phyloP scores from a whole-genome alignment of 495 filamentous ascomycete genomes.

The Hyaloscypha finlandica region DNA sequence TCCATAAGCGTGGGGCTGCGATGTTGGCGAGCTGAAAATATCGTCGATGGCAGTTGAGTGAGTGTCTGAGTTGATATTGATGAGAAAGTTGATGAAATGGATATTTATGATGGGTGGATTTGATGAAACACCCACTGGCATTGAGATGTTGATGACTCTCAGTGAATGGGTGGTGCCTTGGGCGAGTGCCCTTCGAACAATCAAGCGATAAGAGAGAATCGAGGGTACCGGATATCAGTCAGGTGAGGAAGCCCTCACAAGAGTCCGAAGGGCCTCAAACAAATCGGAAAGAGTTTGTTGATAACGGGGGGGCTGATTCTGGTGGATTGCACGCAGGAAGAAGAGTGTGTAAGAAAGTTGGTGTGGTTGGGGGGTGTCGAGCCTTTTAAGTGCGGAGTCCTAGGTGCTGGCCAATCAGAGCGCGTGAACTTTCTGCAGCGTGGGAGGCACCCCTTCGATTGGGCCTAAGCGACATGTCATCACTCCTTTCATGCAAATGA shows the following conservation, averaged over 20 bases:
- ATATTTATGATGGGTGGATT: background rate
- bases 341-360: constrained; percentile 33
- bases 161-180: constrained; percentile 23
- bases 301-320: constrained; percentile 5
- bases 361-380: constrained; percentile 24
- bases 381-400: constrained; percentile 27
- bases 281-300: constrained; percentile 28
- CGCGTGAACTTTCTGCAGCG: constrained; percentile 5
- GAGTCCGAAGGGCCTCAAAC: constrained; percentile 14
- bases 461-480: constrained; percentile 21
- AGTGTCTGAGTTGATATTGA: background rate
- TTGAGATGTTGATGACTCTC: constrained; percentile 23
- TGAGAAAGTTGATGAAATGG: background rate
- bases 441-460: constrained; percentile 17
- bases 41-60: background rate
- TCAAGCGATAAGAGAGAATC: constrained; percentile 29
- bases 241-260: constrained; percentile 24
- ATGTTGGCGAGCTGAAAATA: constrained; percentile 5
- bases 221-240: constrained; percentile 32
- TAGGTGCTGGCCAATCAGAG: constrained; percentile 21
- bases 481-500: constrained; percentile 11
- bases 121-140: constrained; percentile 17
- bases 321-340: constrained; percentile 9
- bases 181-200: constrained; percentile 13
- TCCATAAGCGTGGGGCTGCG: constrained; percentile 7